These are phyloP conservation scores for Evansstolkia leycettana DNA, from an alignment of 495 filamentous ascomycete species.

Conservation along the genomic window DNA sequence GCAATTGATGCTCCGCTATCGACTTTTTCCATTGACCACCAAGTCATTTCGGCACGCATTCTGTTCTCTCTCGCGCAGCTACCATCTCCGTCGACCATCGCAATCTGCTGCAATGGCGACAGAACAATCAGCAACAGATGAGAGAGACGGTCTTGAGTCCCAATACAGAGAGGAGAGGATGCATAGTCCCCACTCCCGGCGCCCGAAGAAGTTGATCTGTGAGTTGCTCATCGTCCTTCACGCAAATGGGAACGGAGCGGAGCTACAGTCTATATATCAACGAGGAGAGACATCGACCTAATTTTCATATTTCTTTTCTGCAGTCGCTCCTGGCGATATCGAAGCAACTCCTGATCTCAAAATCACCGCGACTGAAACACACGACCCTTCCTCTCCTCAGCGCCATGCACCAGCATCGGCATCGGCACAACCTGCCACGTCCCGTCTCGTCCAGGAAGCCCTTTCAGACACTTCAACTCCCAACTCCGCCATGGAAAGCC, in stretches of 20 bases:
- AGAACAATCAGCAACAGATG: too few species aligned
- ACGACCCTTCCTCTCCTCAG: conserved; percentile 29
- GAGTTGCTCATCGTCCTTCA: conserved; percentile 4
- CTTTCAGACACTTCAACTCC: conserved; percentile 26
- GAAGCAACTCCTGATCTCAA: conserved; percentile 9
- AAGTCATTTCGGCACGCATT: too few species aligned
- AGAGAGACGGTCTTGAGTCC: background rate
- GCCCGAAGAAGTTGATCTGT: conserved; percentile 37
- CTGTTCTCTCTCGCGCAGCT: too few species aligned
- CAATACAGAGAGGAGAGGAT: background rate
- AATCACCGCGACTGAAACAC: conserved; percentile 2
- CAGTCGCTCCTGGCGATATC: conserved; percentile 36
- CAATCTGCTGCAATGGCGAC: too few species aligned
- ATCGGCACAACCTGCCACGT: conserved; percentile 29
- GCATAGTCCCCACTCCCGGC: conserved; percentile 7
- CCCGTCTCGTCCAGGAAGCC: conserved; percentile 10
- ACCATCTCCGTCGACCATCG: too few species aligned
- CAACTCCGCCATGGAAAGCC: conserved; percentile 20
- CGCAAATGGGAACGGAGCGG: background rate
- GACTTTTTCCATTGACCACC: too few species aligned
- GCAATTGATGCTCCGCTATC: too few species aligned
- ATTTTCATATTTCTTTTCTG: background rate
- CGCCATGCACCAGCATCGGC: conserved; percentile 48
- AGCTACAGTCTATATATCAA: too few species aligned
- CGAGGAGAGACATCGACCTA: too few species aligned